Percentiles rank a stretch among this genome's conserved stretches.
phyloP scores from a whole-genome alignment of 2,329 filamentous ascomycete genomes.

The Phyllosticta capitalensis region DNA sequence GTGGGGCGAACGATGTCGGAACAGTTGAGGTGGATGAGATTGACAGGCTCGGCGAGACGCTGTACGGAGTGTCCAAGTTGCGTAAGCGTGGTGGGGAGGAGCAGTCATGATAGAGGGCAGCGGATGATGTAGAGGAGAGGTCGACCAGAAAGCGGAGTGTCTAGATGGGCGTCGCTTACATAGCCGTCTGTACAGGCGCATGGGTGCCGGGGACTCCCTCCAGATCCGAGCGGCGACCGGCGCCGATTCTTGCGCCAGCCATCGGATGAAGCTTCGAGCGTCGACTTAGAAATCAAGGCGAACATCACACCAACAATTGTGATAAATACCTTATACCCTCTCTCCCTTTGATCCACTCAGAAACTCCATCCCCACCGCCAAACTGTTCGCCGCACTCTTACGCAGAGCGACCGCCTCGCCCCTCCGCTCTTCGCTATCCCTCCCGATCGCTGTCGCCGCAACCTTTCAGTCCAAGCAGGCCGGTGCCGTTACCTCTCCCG shows the following conservation, averaged over 20 bases:
- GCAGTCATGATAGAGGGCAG: conserved; percentile 14
- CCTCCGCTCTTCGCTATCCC: conserved; percentile 62
- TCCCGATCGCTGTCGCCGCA: conserved; percentile 64
- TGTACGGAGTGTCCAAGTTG: conserved; percentile 41
- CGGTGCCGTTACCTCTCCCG: conserved; percentile 20
- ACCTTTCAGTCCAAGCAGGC: conserved; percentile 49
- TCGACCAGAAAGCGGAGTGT: background rate
- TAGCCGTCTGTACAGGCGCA: background rate
- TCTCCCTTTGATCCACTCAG: background rate
- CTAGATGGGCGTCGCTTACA: conserved; percentile 1
- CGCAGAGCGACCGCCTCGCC: conserved; percentile 52
- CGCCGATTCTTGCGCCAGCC: conserved; percentile 7
- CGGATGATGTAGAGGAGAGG: conserved; percentile 3
- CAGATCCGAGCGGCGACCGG: background rate
- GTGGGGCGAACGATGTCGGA: conserved; percentile 15
- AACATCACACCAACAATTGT: background rate
- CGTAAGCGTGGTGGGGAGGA: conserved; percentile 38
- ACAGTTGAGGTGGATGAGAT: conserved; percentile 15
- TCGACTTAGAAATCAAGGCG: conserved; percentile 11
- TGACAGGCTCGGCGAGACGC: conserved; percentile 23
- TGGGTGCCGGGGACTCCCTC: background rate
- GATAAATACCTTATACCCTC: conserved; percentile 6
- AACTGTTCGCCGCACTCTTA: conserved; percentile 83
- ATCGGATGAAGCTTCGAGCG: conserved; percentile 10
- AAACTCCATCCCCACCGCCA: conserved; percentile 46